Percentiles rank a stretch among this genome's conserved stretches.
These are phyloP conservation scores for Colletotrichum sp. DNA, from an alignment of 2,329 filamentous ascomycete species.

Conservation along the genomic window DNA sequence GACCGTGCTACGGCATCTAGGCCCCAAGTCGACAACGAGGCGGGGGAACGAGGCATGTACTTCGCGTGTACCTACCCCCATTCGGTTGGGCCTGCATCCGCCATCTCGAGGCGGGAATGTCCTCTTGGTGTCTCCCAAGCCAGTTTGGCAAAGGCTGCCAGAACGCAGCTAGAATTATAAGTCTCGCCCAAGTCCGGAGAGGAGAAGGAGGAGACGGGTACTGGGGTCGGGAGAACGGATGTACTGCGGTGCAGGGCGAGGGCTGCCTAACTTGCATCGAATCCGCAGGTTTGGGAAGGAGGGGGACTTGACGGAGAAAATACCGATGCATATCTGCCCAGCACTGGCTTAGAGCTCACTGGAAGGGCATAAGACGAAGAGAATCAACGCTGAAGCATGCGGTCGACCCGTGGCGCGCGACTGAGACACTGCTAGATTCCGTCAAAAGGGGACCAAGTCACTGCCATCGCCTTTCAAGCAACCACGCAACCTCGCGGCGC, in stretches of 20 bases:
- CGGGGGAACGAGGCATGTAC: slow-evolving; percentile 7
- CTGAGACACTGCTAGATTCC: neutral
- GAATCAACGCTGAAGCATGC: neutral
- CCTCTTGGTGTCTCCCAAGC: neutral
- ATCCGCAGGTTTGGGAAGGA: neutral
- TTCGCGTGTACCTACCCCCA: neutral
- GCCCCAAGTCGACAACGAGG: slow-evolving; percentile 4
- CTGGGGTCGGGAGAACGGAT: neutral
- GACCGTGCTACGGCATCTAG: neutral
- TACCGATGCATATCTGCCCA: neutral
- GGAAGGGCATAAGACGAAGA: neutral
- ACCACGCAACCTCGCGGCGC: neutral
- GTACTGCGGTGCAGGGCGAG: neutral
- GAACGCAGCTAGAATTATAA: neutral
- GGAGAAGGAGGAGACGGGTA: neutral
- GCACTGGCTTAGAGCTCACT: neutral
- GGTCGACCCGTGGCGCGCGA: neutral
- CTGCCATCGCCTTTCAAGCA: neutral
- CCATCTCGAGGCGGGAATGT: neutral
- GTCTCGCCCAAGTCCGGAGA: neutral
- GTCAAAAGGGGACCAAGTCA: neutral
- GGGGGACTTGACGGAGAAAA: neutral
- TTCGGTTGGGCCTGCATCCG: neutral
- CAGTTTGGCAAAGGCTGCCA: neutral
- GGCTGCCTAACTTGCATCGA: neutral